Evolutionary conservation across 345 rosid species (phyloP).

Genomic region (Populus simonii): DNA sequence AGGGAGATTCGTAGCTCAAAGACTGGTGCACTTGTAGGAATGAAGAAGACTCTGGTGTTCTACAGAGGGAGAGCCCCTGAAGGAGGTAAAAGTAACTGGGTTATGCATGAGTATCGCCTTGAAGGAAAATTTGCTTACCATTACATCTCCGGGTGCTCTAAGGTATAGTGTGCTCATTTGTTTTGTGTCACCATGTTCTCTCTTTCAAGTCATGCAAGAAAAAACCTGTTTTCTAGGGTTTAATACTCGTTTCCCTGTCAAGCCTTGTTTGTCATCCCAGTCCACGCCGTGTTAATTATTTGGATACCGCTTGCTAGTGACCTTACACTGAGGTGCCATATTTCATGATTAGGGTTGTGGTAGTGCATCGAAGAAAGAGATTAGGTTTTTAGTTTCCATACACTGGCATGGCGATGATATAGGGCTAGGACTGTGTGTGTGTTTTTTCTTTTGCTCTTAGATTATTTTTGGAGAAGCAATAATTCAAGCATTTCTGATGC

Average conservation of each 20-base stretch:
- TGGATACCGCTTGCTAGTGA: not conserved
- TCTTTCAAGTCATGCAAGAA: not conserved
- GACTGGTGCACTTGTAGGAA: slow-evolving; percentile 76
- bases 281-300: not conserved
- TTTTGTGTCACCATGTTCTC: not conserved
- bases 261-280: too few species aligned
- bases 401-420: not conserved
- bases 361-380: not conserved
- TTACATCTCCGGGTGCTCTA: slow-evolving; percentile 65
- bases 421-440: not conserved
- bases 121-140: slow-evolving; percentile 91
- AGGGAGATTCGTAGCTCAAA: slow-evolving; percentile 84
- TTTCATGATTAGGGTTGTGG: not conserved
- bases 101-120: slow-evolving; percentile 96
- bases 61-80: slow-evolving; percentile 91
- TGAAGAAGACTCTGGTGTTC: slow-evolving; percentile 93
- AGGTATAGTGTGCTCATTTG: slow-evolving; percentile 34
- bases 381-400: not conserved
- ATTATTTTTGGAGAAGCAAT: not conserved
- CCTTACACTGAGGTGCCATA: not conserved
- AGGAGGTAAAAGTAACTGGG: slow-evolving; percentile 93
- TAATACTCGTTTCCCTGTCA: not conserved
- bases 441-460: not conserved
- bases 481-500: not conserved
- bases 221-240: not conserved